phyloP scores from a whole-genome alignment of 345 rosid genomes.

The Gossypium stocksii region DNA sequence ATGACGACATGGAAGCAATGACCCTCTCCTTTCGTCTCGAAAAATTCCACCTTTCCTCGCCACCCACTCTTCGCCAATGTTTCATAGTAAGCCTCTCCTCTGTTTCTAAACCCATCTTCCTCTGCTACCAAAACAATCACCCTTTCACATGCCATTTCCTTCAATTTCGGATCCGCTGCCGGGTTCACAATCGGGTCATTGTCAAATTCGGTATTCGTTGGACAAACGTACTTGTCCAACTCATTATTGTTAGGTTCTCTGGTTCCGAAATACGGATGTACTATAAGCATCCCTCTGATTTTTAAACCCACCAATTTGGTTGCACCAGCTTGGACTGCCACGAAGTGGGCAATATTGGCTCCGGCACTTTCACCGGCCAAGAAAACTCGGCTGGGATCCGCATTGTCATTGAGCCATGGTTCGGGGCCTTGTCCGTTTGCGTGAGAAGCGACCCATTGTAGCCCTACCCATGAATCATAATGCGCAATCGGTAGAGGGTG shows the following conservation, averaged over 20 bases:
- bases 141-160: slow-evolving; percentile 23
- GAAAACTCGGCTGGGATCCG: slow-evolving; percentile 32
- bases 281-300: slow-evolving; percentile 26
- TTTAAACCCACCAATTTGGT: slow-evolving; percentile 22
- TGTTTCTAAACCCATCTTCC: slow-evolving; percentile 24
- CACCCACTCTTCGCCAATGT: slow-evolving; percentile 28
- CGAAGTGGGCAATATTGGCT: slow-evolving; percentile 41
- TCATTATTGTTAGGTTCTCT: slow-evolving; percentile 22
- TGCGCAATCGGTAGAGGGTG: slow-evolving; percentile 37
- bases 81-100: slow-evolving; percentile 32
- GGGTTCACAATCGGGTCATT: slow-evolving; percentile 41
- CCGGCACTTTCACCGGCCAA: slow-evolving; percentile 49
- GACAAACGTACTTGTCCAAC: slow-evolving; percentile 28
- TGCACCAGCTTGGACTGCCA: slow-evolving; percentile 30
- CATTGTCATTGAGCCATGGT: slow-evolving; percentile 33
- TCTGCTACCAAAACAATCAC: slow-evolving; percentile 34
- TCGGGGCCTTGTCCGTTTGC: slow-evolving; percentile 32
- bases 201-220: slow-evolving; percentile 22
- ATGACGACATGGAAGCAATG: slow-evolving; percentile 37
- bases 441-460: slow-evolving; percentile 38
- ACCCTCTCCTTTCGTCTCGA: slow-evolving; percentile 30
- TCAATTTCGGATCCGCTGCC: slow-evolving; percentile 17
- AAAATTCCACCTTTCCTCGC: slow-evolving; percentile 24
- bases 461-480: slow-evolving; percentile 43
- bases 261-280: slow-evolving; percentile 38